These are phyloP conservation scores for Globisporangium heterothallicum DNA, from an alignment of 352 stramenopile species.

Conservation along the genomic window DNA sequence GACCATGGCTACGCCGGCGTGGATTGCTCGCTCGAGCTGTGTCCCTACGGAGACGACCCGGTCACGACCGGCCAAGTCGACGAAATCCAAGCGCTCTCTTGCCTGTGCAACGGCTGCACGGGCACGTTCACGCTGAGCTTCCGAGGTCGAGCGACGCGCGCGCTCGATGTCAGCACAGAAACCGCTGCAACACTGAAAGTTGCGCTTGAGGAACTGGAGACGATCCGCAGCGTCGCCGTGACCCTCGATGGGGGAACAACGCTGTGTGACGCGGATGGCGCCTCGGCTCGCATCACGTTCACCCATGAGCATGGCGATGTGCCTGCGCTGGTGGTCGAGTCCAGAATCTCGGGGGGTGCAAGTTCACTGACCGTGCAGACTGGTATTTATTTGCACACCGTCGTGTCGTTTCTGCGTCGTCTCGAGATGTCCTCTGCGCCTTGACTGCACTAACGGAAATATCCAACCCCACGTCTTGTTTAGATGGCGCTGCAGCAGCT, in stretches of 20 bases:
- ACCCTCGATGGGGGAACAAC: conserved; percentile 33
- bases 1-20: conserved; percentile 86
- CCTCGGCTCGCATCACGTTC: conserved; percentile 64
- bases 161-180: conserved; percentile 33
- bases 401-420: neutral
- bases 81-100: conserved; percentile 78
- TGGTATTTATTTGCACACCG: conserved; percentile 20
- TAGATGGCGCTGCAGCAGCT: conserved; percentile 25
- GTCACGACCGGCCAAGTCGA: conserved; percentile 63
- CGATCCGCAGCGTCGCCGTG: conserved; percentile 46
- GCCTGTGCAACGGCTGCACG: conserved; percentile 44
- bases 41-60: conserved; percentile 85
- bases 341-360: conserved; percentile 27
- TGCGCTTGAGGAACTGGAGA: conserved; percentile 43
- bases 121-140: conserved; percentile 66
- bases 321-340: conserved; percentile 32
- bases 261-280: conserved; percentile 46
- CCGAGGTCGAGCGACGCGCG: conserved; percentile 40
- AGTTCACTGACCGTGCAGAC: conserved; percentile 31
- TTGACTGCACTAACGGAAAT: neutral
- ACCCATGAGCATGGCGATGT: conserved; percentile 62
- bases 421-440: neutral
- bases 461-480: neutral
- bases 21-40: conserved; percentile 81
- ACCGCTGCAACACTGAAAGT: conserved; percentile 36